A percentile compares a stretch with the other conserved stretches of the same genome.
Conservation (phyloP, 1,284 basidiomycete genomes). For the Ceratobasidium sp. region DNA sequence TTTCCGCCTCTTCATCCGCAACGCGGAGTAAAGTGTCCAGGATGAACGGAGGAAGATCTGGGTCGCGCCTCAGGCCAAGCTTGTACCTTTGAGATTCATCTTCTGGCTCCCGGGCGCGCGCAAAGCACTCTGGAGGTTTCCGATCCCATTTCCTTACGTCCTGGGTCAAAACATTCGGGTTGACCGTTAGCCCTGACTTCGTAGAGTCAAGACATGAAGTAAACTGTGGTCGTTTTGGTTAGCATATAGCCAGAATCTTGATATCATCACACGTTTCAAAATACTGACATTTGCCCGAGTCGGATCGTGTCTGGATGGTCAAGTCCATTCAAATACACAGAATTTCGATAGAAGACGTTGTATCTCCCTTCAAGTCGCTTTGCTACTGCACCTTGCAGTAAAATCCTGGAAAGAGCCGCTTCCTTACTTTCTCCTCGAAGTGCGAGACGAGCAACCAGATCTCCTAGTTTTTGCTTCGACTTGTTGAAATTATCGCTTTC, state of each 20-base stretch:
- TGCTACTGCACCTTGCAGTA: slow-evolving; percentile 20
- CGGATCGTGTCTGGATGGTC: slow-evolving; percentile 8
- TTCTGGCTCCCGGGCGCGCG: not conserved
- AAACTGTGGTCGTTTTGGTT: slow-evolving; percentile 21
- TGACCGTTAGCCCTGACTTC: slow-evolving; percentile 37
- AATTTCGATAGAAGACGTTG: slow-evolving; percentile 26
- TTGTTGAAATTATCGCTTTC: slow-evolving; percentile 20
- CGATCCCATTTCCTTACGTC: slow-evolving; percentile 11
- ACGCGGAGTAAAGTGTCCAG: slow-evolving; percentile 36
- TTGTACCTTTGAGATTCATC: not conserved
- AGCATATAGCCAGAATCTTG: not conserved
- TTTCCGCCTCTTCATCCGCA: slow-evolving; percentile 8
- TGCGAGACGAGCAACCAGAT: not conserved
- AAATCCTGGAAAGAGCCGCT: not conserved
- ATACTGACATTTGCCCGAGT: slow-evolving; percentile 31
- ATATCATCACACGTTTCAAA: not conserved
- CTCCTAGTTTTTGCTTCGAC: not conserved
- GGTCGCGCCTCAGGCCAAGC: not conserved
- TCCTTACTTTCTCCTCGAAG: not conserved
- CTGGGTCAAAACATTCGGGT: not conserved
- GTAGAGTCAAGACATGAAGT: slow-evolving; percentile 37
- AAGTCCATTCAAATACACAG: slow-evolving; percentile 30
- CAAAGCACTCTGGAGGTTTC: slow-evolving; percentile 1
- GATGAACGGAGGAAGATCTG: slow-evolving; percentile 29
- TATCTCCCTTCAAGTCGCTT: slow-evolving; percentile 28